phyloP scores from a whole-genome alignment of 352 stramenopile species.

The Thalassiosira mediterranea region DNA sequence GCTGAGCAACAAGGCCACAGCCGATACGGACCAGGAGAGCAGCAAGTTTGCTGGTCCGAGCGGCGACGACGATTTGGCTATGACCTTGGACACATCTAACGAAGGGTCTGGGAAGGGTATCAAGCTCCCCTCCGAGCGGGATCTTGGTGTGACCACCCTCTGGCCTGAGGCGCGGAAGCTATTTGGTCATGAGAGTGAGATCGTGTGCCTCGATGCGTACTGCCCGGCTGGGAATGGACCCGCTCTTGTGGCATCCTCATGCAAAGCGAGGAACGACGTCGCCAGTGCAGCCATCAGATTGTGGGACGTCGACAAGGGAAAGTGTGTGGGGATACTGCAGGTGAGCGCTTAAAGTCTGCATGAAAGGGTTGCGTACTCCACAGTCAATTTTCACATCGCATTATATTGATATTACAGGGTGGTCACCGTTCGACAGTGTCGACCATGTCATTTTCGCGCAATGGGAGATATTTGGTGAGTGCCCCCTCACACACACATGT shows the following conservation, averaged over 20 bases:
- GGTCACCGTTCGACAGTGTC: slow-evolving; percentile 79
- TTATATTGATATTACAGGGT: no score
- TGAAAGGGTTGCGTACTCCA: no score
- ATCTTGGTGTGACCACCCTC: slow-evolving; percentile 74
- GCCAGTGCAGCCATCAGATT: slow-evolving; percentile 76
- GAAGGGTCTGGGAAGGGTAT: slow-evolving; percentile 13
- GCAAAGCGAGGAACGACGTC: slow-evolving; percentile 75
- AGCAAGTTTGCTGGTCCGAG: slow-evolving; percentile 53
- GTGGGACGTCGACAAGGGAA: slow-evolving; percentile 65
- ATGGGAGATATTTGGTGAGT: slow-evolving; percentile 72
- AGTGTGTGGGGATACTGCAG: slow-evolving; percentile 71
- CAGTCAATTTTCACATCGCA: no score
- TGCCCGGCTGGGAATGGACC: slow-evolving; percentile 5
- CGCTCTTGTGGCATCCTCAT: slow-evolving; percentile 72
- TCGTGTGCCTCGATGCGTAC: slow-evolving; percentile 62
- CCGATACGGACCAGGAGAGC: slow-evolving; percentile 41
- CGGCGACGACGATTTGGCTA: slow-evolving; percentile 55
- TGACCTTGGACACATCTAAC: slow-evolving; percentile 17
- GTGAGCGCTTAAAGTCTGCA: no score
- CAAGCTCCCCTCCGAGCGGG: slow-evolving; percentile 70
- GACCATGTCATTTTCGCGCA: slow-evolving; percentile 72
- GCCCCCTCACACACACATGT: no score
- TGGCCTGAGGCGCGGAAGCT: slow-evolving; percentile 82
- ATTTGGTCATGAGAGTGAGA: slow-evolving; percentile 78
- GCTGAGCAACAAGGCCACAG: slow-evolving; percentile 78